A percentile compares a stretch with the other conserved stretches of the same genome.
Conservation (phyloP, 192 early-diverging fungal genomes). For the Backusella tarrabulga region DNA sequence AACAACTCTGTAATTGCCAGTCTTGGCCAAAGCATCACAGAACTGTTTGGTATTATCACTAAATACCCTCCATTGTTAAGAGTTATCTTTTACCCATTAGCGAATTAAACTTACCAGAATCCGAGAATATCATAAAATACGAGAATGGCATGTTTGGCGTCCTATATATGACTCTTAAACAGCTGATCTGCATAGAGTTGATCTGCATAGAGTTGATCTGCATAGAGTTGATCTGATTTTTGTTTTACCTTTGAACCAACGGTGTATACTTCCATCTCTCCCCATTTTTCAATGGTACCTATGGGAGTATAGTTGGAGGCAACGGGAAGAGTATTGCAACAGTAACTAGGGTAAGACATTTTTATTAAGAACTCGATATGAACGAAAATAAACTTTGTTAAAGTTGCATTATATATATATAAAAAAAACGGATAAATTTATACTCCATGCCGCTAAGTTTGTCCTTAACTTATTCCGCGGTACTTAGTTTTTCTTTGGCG, state of each 20-base stretch:
- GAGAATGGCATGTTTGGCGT: neutral
- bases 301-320: slow-evolving; percentile 19
- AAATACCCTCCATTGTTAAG: neutral
- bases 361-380: neutral
- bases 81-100: neutral
- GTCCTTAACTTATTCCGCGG: neutral
- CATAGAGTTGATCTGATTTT: neutral
- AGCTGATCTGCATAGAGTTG: neutral
- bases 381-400: neutral
- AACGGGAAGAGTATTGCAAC: slow-evolving; percentile 24
- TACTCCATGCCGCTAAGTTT: neutral
- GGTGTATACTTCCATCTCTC: slow-evolving; percentile 23
- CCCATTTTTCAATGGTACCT: slow-evolving; percentile 20
- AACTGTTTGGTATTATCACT: slow-evolving; percentile 61
- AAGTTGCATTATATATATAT: too few species aligned
- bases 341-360: neutral
- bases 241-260: slow-evolving; percentile 12
- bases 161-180: neutral
- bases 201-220: neutral
- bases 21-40: slow-evolving; percentile 46
- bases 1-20: slow-evolving; percentile 55
- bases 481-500: neutral
- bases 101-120: neutral
- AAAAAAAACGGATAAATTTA: neutral
- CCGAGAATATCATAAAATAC: neutral